Percentiles rank a stretch among this genome's conserved stretches.
phyloP scores from a whole-genome alignment of 108 stramenopile species.

The Pseudonitzschia multistriata region DNA sequence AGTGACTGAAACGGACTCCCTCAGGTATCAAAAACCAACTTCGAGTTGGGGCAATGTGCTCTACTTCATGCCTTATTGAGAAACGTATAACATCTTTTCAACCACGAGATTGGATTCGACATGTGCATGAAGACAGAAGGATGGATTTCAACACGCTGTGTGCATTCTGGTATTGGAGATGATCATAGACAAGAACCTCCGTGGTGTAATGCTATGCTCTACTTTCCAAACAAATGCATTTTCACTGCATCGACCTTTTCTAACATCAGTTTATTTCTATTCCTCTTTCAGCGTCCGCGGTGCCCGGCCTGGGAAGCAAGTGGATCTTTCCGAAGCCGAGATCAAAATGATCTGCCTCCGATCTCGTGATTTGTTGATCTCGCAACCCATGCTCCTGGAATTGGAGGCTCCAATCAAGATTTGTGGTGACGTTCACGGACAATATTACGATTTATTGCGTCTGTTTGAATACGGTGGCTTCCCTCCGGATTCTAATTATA shows the following conservation, averaged over 20 bases:
- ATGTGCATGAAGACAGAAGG: too few species aligned
- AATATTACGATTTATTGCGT: constrained; percentile 96
- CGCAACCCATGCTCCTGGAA: constrained; percentile 98
- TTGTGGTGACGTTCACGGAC: constrained; percentile 96
- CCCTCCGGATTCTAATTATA: constrained; percentile 96
- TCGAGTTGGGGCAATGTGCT: too few species aligned
- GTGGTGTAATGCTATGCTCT: neutral
- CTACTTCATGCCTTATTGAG: too few species aligned
- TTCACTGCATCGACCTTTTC: neutral
- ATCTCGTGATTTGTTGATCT: constrained; percentile 89
- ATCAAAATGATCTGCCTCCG: constrained; percentile 93
- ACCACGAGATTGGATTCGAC: too few species aligned
- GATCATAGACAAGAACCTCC: neutral
- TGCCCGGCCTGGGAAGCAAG: constrained; percentile 87
- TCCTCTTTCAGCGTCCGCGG: constrained; percentile 71
- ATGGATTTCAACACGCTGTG: too few species aligned
- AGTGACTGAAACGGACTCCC: neutral
- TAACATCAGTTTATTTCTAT: too few species aligned
- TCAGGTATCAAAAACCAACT: too few species aligned
- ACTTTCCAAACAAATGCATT: neutral
- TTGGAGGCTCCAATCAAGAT: constrained; percentile 98
- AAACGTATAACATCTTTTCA: too few species aligned
- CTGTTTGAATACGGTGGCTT: constrained; percentile 98
- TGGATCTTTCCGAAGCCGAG: constrained; percentile 87
- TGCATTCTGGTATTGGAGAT: neutral